A percentile compares a stretch with the other conserved stretches of the same genome.
phyloP scores from a whole-genome alignment of 257 asterid genomes.

The Fraxinus excelsior region DNA sequence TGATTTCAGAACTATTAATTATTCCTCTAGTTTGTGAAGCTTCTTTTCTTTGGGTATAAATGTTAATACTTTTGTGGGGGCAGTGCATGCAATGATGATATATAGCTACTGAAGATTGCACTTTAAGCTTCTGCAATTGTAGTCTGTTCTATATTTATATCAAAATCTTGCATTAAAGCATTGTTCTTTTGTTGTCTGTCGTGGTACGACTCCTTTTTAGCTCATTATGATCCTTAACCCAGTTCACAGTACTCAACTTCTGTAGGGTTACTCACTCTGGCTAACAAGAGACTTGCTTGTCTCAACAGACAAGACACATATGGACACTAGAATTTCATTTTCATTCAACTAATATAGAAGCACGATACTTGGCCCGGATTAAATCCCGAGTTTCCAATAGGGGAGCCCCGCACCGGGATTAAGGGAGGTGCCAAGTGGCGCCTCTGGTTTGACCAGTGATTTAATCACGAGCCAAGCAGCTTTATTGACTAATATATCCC shows the following conservation, averaged over 20 bases:
- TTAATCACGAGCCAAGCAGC: no score
- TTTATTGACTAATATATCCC: no score
- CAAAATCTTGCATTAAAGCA: slow-evolving; percentile 28
- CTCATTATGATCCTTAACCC: slow-evolving; percentile 24
- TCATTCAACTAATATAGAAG: no score
- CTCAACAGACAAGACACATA: neutral
- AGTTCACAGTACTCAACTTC: neutral
- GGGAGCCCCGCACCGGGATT: no score
- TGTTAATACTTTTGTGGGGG: slow-evolving; percentile 3
- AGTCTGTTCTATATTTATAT: neutral
- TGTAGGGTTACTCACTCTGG: neutral
- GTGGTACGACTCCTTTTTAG: slow-evolving; percentile 45
- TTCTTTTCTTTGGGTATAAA: no score
- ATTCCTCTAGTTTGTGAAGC: neutral
- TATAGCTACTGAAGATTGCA: slow-evolving; percentile 24
- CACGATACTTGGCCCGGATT: no score
- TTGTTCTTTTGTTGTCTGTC: slow-evolving; percentile 36
- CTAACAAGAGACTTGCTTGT: neutral
- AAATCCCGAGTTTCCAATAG: no score
- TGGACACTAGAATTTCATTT: no score
- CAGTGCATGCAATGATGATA: slow-evolving; percentile 32
- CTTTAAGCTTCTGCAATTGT: slow-evolving; percentile 29
- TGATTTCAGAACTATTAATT: slow-evolving; percentile 24
- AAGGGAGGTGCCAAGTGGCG: no score
- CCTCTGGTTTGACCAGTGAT: no score